Evolutionary conservation across 306 rosid species (phyloP), one percentile per base, ranked within the genome.

Genomic region (Potentilla sterilis): DNA sequence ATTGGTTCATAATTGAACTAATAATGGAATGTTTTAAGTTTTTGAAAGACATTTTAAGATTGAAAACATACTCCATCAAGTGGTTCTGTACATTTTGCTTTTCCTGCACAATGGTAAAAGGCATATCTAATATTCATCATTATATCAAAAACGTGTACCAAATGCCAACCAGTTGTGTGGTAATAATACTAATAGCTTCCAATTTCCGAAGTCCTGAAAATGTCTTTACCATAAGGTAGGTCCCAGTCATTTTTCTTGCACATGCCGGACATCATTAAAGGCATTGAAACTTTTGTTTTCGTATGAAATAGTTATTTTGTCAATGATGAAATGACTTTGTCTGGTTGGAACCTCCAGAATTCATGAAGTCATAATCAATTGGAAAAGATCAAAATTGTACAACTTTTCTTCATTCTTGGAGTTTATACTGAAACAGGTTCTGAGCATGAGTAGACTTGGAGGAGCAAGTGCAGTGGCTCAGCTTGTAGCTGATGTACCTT

Each of bases 381-480:
- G 35, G 48, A 51, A 77, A 58, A 8, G 70, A 8, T 38, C 46
- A 51, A 24, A 40, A 46, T 52, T 55, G 61, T 66, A 54, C 71
- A 43, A 72, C 46, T 41, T 71, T 72, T 72, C 77, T 18, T 44
- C 8, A 32, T 22, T 62, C 43, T 73, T 13, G 67, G 58, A 34
- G 41, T 62, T 68, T 8, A 24, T 52, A 37, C 70, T 72, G 55
- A 64, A 67, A 76, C 88, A 92, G 99, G 99, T 95, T 28, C 82
- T 95, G 77, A 96, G 99, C 84, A 90, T 96, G 99, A 96, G 99
- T 79, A 88, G 99, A 71, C 85, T 92, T 4, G 99, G 99, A 35
- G 99, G 96, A 81, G 92, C 99, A 41, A 96, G 98, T 21, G 99
- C 97, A 18, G 97, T 92, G 73, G 99, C 99, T 82, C 99, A 96